Conservation (phyloP, 139 green algal species). For the Chlamydomonas eustigma region DNA sequence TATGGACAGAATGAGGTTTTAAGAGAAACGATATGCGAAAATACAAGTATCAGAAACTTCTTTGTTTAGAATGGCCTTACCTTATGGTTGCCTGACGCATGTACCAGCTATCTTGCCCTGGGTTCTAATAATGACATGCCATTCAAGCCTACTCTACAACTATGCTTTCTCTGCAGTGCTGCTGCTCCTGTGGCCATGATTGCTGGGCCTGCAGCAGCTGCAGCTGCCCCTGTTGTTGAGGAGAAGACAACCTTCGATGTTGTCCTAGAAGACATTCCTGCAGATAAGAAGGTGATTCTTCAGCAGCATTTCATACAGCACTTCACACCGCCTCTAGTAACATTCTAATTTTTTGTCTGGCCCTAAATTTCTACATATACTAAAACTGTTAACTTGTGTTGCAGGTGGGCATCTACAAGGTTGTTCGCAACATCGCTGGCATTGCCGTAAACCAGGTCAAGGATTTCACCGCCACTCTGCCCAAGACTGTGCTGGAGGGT, state of each 20-base stretch:
- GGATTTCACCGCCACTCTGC: constrained; percentile 43
- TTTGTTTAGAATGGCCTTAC: too few species aligned
- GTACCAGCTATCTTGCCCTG: too few species aligned
- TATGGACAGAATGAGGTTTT: too few species aligned
- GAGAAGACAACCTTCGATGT: constrained; percentile 68
- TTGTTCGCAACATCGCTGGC: constrained; percentile 40
- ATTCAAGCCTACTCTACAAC: constrained; percentile 9
- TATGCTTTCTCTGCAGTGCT: constrained; percentile 34
- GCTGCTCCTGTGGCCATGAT: constrained; percentile 37
- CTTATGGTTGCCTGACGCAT: too few species aligned
- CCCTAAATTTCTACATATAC: too few species aligned
- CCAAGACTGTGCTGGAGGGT: constrained; percentile 44
- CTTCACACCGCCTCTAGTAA: not conserved
- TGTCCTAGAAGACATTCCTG: constrained; percentile 52
- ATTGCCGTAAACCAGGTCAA: constrained; percentile 50
- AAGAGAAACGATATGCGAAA: too few species aligned
- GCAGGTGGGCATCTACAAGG: constrained; percentile 43
- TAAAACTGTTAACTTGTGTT: not conserved
- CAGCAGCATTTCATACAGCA: too few species aligned
- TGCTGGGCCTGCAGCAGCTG: constrained; percentile 23
- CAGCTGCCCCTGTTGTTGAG: constrained; percentile 46
- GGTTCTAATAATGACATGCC: too few species aligned
- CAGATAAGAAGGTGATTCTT: constrained; percentile 55
- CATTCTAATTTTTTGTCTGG: too few species aligned
- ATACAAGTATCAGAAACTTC: too few species aligned